Conservation (phyloP, 306 rosid genomes). For the Nissolia schottii region DNA sequence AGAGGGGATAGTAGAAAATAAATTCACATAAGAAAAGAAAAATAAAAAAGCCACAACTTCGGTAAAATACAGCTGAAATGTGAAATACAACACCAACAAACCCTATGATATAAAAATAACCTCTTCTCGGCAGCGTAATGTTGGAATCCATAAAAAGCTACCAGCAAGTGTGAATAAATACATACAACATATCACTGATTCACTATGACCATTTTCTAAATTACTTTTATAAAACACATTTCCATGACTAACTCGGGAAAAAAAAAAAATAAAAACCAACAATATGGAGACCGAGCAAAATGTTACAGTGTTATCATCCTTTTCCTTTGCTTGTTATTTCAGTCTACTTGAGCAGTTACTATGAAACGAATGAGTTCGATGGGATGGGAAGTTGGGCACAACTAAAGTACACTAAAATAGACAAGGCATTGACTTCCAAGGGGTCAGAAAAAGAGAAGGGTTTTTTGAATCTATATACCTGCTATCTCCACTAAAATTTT, state of each 20-base stretch:
- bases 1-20: background rate
- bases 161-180: constrained; percentile 2
- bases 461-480: background rate
- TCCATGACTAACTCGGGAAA: background rate
- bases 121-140: background rate
- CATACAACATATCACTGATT: background rate
- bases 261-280: background rate
- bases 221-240: background rate
- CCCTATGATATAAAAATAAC: background rate
- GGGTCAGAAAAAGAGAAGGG: background rate
- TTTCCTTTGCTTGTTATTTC: background rate
- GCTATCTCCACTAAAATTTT: background rate
- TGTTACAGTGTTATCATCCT: too few relatives aligned
- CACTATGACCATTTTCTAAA: background rate
- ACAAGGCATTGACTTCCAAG: background rate
- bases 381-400: background rate
- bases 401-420: background rate
- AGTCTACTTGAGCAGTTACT: background rate
- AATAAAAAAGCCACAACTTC: background rate
- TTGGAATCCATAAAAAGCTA: background rate
- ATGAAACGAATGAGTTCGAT: background rate
- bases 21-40: background rate
- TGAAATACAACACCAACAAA: background rate
- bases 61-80: background rate
- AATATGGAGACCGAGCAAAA: background rate